Conservation (phyloP, 1,284 basidiomycete genomes). For the Porodaedalea pini region DNA sequence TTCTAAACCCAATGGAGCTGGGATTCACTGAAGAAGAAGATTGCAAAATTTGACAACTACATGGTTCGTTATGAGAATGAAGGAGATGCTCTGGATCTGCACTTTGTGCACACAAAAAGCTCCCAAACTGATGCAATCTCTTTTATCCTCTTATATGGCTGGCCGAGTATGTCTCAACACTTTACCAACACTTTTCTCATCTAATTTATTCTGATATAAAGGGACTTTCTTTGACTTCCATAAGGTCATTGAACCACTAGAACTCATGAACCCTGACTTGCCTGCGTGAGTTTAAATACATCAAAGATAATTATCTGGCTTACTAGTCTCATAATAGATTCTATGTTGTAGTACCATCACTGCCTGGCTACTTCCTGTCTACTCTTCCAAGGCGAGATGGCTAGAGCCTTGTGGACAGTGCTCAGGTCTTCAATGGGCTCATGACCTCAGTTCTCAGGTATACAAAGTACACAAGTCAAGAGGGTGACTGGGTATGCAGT, state of each 20-base stretch:
- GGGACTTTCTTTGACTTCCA: constrained; percentile 29
- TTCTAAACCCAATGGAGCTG: constrained; percentile 21
- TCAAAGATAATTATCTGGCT: background rate
- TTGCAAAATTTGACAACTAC: constrained; percentile 20
- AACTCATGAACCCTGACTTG: constrained; percentile 18
- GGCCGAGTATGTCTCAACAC: constrained; percentile 23
- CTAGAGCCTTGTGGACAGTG: constrained; percentile 24
- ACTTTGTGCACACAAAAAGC: constrained; percentile 26
- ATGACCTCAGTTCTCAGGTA: constrained; percentile 27
- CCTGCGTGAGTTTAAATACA: constrained; percentile 23
- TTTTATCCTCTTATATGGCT: constrained; percentile 26
- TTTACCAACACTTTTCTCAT: background rate
- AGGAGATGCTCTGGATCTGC: constrained; percentile 20
- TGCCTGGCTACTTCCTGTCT: constrained; percentile 28
- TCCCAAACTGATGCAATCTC: constrained; percentile 24
- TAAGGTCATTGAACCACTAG: constrained; percentile 26
- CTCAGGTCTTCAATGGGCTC: constrained; percentile 24
- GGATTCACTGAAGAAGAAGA: constrained; percentile 15
- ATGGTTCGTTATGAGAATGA: constrained; percentile 21
- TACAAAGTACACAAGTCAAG: constrained; percentile 26
- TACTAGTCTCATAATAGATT: constrained; percentile 20
- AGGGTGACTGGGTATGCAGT: constrained; percentile 26
- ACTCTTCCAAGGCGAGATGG: constrained; percentile 22
- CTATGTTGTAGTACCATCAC: constrained; percentile 26
- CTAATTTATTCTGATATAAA: background rate